A percentile compares a stretch with the other conserved stretches of the same genome.
phyloP scores from a whole-genome alignment of 352 stramenopile species.

The Pythium chondricola region DNA sequence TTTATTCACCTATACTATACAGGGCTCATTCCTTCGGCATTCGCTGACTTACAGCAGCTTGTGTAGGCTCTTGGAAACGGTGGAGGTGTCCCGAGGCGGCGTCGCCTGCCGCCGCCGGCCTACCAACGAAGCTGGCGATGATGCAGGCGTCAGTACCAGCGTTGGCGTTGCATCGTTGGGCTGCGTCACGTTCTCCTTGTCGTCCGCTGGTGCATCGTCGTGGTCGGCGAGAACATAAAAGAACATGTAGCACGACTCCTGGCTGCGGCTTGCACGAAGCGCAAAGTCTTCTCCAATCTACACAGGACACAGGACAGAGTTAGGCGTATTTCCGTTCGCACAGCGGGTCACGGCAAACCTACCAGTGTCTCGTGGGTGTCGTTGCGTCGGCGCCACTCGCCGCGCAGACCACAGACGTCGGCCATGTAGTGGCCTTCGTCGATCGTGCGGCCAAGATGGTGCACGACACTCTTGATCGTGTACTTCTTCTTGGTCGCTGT shows the following conservation, averaged over 20 bases:
- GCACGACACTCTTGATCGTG: slow-evolving; percentile 65
- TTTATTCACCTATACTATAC: slow-evolving; percentile 7
- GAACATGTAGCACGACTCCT: slow-evolving; percentile 86
- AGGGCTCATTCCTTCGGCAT: too few species aligned
- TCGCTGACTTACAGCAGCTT: slow-evolving; percentile 11
- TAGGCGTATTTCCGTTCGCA: too few species aligned
- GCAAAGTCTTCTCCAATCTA: slow-evolving; percentile 79
- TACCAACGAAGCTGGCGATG: slow-evolving; percentile 14
- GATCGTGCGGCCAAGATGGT: slow-evolving; percentile 72
- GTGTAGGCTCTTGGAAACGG: slow-evolving; percentile 20
- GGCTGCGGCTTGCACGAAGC: slow-evolving; percentile 58
- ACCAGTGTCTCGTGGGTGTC: slow-evolving; percentile 78
- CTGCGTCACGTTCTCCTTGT: slow-evolving; percentile 65
- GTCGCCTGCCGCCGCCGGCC: slow-evolving; percentile 14
- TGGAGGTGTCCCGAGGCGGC: slow-evolving; percentile 11
- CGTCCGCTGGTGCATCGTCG: slow-evolving; percentile 14
- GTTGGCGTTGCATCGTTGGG: background rate
- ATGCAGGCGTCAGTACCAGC: background rate
- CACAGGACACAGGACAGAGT: background rate
- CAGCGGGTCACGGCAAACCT: slow-evolving; percentile 9
- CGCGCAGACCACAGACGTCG: slow-evolving; percentile 49
- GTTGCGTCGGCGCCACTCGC: slow-evolving; percentile 70
- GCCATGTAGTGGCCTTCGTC: slow-evolving; percentile 84
- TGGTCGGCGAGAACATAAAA: slow-evolving; percentile 66
- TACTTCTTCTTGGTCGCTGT: slow-evolving; percentile 8